Percentiles rank a stretch among this genome's conserved stretches.
These are phyloP conservation scores for Fonsecaea monophora DNA, from an alignment of 2,329 filamentous ascomycete species.

Conservation along the genomic window DNA sequence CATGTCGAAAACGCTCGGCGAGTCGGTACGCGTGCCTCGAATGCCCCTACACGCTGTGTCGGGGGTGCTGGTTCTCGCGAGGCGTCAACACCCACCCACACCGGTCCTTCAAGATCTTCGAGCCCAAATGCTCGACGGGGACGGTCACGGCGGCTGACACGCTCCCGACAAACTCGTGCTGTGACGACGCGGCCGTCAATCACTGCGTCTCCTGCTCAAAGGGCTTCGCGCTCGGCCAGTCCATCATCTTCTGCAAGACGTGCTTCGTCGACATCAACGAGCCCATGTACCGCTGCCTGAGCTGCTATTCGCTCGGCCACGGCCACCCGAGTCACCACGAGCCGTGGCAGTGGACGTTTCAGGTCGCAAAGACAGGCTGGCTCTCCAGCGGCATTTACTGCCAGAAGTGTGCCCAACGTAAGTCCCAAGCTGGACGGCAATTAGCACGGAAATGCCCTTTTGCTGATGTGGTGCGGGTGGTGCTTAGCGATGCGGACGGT, in stretches of 20 bases:
- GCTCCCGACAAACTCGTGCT: neutral
- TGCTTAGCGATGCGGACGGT: neutral
- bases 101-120: neutral
- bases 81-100: neutral
- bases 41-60: neutral
- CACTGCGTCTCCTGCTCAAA: neutral
- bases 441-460: neutral
- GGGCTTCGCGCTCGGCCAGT: neutral
- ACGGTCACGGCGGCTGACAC: neutral
- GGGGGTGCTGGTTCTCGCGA: neutral
- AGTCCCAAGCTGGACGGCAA: neutral
- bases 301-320: neutral
- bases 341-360: neutral
- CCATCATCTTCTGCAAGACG: conserved; percentile 1
- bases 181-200: neutral
- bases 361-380: neutral
- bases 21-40: neutral
- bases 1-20: neutral
- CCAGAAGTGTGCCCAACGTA: conserved; percentile 1
- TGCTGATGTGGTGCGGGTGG: neutral
- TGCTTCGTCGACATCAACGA: neutral
- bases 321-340: neutral
- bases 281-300: neutral
- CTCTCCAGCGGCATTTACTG: neutral
- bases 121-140: neutral